A percentile compares a stretch with the other conserved stretches of the same genome.
phyloP scores from a whole-genome alignment of 768 basidiomycete genomes.

The Lactifluus volemus region DNA sequence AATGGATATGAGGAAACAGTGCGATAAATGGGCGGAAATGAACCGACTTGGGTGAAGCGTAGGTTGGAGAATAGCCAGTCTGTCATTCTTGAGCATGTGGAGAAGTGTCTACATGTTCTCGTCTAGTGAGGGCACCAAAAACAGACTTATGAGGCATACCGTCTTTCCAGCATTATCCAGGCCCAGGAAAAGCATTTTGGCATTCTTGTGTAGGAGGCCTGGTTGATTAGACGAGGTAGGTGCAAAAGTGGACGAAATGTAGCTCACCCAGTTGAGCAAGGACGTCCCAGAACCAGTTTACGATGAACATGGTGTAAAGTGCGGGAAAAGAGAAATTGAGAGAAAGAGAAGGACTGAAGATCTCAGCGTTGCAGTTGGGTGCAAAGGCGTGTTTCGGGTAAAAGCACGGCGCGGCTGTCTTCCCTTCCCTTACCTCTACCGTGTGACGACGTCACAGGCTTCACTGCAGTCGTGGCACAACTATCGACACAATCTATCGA shows the following conservation, averaged over 20 bases:
- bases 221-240: not conserved
- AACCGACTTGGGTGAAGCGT: constrained; percentile 94
- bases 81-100: constrained; percentile 99
- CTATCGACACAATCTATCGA: not conserved
- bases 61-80: constrained; percentile 93
- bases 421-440: not conserved
- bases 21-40: constrained; percentile 2
- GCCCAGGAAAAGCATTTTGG: constrained; percentile 98
- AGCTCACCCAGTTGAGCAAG: constrained; percentile 82
- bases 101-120: constrained; percentile 61
- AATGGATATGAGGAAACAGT: constrained; percentile 8
- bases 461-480: not conserved
- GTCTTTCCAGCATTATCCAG: constrained; percentile 99
- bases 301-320: constrained; percentile 56
- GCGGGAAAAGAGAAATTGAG: constrained; percentile 17
- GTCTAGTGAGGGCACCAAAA: not conserved
- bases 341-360: not conserved
- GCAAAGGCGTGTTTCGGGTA: not conserved
- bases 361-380: too few relatives aligned
- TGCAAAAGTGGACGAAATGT: not conserved
- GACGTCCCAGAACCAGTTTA: constrained; percentile 97
- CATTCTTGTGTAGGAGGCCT: constrained; percentile 96
- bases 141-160: constrained; percentile 37
- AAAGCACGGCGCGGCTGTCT: not conserved
- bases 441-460: constrained; percentile 5